A percentile compares a stretch with the other conserved stretches of the same genome.
Conservation (phyloP, 495 filamentous ascomycete species). For the Neurospora sp. region DNA sequence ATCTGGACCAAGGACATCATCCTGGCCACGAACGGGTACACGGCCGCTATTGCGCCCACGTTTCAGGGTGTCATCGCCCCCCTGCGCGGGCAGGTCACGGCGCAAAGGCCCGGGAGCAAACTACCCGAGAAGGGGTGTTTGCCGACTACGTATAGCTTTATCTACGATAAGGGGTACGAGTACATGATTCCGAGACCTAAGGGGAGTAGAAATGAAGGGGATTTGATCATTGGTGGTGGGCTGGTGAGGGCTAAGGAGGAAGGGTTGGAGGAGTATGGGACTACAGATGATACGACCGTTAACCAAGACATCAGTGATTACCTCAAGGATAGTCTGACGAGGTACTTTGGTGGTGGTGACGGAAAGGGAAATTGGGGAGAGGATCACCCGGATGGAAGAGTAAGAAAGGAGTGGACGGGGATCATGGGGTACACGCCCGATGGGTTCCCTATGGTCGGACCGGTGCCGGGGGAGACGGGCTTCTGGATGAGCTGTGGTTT, state of each 20-base stretch:
- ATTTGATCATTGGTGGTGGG: slow-evolving; percentile 65
- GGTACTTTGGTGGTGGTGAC: slow-evolving; percentile 39
- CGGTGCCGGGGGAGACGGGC: slow-evolving; percentile 30
- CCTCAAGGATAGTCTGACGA: slow-evolving; percentile 32
- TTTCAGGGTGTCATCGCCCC: slow-evolving; percentile 57
- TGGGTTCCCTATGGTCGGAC: slow-evolving; percentile 46
- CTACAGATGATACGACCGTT: slow-evolving; percentile 46
- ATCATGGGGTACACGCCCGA: slow-evolving; percentile 52
- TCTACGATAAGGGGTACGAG: slow-evolving; percentile 48
- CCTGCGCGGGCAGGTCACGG: slow-evolving; percentile 56
- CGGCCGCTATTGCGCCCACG: slow-evolving; percentile 42
- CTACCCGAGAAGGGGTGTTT: slow-evolving; percentile 35
- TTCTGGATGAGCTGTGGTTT: slow-evolving; percentile 45
- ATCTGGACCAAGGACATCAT: slow-evolving; percentile 48
- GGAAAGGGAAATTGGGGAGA: slow-evolving; percentile 40
- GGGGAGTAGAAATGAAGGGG: slow-evolving; percentile 35
- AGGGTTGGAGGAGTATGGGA: slow-evolving; percentile 42
- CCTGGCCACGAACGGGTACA: slow-evolving; percentile 67
- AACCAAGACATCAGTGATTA: slow-evolving; percentile 46
- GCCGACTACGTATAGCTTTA: slow-evolving; percentile 49
- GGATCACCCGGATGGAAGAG: slow-evolving; percentile 44
- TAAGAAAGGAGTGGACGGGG: slow-evolving; percentile 52
- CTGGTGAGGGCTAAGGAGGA: slow-evolving; percentile 33
- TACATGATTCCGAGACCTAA: slow-evolving; percentile 57
- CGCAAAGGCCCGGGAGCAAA: slow-evolving; percentile 43